phyloP scores from a whole-genome alignment of 2,329 filamentous ascomycete species.

The Talaromyces amestolkiae region DNA sequence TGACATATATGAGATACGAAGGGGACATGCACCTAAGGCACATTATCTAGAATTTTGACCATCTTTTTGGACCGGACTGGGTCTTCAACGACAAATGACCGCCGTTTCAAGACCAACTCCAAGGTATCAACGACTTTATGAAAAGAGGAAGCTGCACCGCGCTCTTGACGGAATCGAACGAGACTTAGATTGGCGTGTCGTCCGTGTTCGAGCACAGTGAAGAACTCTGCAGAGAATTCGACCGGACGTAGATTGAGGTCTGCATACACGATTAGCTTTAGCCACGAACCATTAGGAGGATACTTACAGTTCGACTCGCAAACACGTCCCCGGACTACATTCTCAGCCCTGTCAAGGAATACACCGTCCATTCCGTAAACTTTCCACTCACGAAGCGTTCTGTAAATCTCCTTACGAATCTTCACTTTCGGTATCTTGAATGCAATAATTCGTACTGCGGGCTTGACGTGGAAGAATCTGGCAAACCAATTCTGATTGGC shows the following conservation, averaged over 20 bases:
- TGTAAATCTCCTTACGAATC: constrained; percentile 72
- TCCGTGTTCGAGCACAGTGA: constrained; percentile 83
- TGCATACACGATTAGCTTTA: constrained; percentile 36
- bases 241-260: constrained; percentile 81
- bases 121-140: constrained; percentile 77
- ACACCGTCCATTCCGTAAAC: constrained; percentile 78
- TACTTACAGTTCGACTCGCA: constrained; percentile 72
- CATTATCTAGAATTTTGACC: constrained; percentile 40
- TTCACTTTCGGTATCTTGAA: constrained; percentile 69
- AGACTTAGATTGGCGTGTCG: constrained; percentile 73
- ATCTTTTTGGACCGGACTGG: constrained; percentile 68
- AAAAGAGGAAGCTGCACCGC: constrained; percentile 88
- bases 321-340: constrained; percentile 76
- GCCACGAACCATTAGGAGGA: background rate
- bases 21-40: constrained; percentile 7
- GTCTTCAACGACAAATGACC: constrained; percentile 67
- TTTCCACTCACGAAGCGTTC: constrained; percentile 75
- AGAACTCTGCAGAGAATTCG: constrained; percentile 82
- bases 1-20: background rate
- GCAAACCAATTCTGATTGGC: constrained; percentile 77
- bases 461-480: constrained; percentile 84
- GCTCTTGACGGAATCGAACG: constrained; percentile 82
- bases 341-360: constrained; percentile 72
- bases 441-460: constrained; percentile 71
- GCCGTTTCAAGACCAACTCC: constrained; percentile 63